These are phyloP conservation scores for Ramularia collo-cygni DNA, from an alignment of 2,329 filamentous ascomycete genomes.

Conservation along the genomic window DNA sequence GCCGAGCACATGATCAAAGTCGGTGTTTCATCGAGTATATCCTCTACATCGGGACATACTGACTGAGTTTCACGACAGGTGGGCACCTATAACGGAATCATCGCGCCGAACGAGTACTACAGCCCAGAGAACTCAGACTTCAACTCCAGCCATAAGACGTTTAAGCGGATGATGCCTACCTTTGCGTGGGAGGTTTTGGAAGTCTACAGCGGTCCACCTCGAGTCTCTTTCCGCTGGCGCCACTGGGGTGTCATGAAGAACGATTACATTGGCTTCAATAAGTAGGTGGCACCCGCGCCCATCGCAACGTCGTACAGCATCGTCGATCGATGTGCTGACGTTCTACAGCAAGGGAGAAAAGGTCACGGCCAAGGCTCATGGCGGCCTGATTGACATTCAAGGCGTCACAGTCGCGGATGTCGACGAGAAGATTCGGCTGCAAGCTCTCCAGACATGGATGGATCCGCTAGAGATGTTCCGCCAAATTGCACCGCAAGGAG, in stretches of 20 bases:
- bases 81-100: constrained; percentile 64
- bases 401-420: constrained; percentile 57
- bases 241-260: constrained; percentile 63
- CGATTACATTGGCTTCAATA: constrained; percentile 59
- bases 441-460: constrained; percentile 57
- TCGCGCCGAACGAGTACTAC: constrained; percentile 58
- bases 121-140: constrained; percentile 56
- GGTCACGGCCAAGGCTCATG: constrained; percentile 55
- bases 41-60: neutral
- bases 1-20: constrained; percentile 57
- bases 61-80: constrained; percentile 29
- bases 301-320: constrained; percentile 6
- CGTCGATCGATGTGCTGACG: constrained; percentile 17
- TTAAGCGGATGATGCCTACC: constrained; percentile 66
- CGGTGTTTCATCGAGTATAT: neutral
- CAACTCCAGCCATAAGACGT: constrained; percentile 59
- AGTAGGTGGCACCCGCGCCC: constrained; percentile 39
- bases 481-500: constrained; percentile 50
- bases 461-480: constrained; percentile 62
- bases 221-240: constrained; percentile 58
- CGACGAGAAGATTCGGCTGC: constrained; percentile 53
- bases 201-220: constrained; percentile 59
- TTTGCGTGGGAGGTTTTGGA: constrained; percentile 67
- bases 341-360: constrained; percentile 52
- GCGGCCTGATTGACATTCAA: constrained; percentile 55